Evolutionary conservation across 768 basidiomycete genomes (phyloP), one percentile per base, ranked within the genome.

Genomic region (Leccinum subgranulosum): DNA sequence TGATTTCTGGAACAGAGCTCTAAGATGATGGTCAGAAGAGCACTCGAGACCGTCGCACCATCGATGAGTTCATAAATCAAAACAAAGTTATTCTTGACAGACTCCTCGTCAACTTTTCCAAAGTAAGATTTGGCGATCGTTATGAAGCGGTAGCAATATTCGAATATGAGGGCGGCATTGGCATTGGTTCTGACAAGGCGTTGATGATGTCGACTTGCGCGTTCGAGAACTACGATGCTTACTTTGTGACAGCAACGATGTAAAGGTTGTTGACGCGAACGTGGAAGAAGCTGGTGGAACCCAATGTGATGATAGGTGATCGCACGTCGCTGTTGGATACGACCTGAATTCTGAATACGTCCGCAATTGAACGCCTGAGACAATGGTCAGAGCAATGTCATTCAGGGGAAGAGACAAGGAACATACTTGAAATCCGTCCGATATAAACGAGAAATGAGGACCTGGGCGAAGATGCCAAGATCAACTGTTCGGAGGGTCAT

Each of bases 71-170:
- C 97, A 66, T 99, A 99, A 47, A 99, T 96, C 51, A 99, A 77
- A 46, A 95, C 94, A 73, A 99, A 99, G 76, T 99, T 99, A 74
- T 96, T 98, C 86, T 98, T 99, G 63, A 99, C 88, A 21, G 91
- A 84, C 72, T 98, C 96, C 71, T 99, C 97, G 68, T 99, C 97
- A 23, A 99, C 84, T 75, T 98, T 98, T 47, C 95, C 94, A 76
- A 98, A 99, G 78, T 99, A 99, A 6, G 92, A 87, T 72, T 92
- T 90, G 60, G 88, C 89, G 64, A 98, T 97, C 60, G 87, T 84
- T 72, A 95, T 93, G 75, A 99, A 96, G 33, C 93, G 87, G 76
- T 98, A 99, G 72, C 92, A 87, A 73, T 93, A 98, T 73, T 99
- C 97, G 76, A 98, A 99, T 14, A 98, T 90, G 36, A 99, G 84